These are phyloP conservation scores for Penicillium lagena DNA, from an alignment of 495 filamentous ascomycete species.

Conservation along the genomic window DNA sequence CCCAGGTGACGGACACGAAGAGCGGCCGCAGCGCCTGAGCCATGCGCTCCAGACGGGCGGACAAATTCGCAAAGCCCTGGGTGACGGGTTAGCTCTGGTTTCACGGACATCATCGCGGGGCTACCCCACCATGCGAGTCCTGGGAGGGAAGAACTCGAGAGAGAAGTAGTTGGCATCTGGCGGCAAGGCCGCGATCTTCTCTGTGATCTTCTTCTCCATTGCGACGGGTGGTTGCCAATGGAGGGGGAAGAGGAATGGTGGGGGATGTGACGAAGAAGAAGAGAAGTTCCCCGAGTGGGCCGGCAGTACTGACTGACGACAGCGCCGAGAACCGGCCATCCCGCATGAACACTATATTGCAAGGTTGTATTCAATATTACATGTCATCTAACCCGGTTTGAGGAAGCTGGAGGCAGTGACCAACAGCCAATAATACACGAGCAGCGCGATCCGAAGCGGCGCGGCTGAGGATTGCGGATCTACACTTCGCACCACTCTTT, in stretches of 20 bases:
- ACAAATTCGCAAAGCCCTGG: constrained; percentile 83
- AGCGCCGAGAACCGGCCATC: constrained; percentile 12
- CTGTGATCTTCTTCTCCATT: constrained; percentile 72
- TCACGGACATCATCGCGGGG: constrained; percentile 14
- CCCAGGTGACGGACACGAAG: constrained; percentile 98
- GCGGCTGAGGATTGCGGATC: no score
- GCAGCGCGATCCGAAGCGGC: no score
- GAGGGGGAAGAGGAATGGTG: constrained; percentile 8
- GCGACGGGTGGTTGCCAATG: constrained; percentile 24
- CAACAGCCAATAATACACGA: no score
- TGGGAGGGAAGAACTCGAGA: constrained; percentile 98
- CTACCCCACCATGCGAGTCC: constrained; percentile 73
- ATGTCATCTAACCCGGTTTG: no score
- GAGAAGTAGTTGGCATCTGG: constrained; percentile 82
- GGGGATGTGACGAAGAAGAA: constrained; percentile 9
- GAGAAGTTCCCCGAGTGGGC: constrained; percentile 17
- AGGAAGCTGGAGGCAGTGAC: no score
- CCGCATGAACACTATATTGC: background rate
- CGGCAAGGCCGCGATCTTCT: constrained; percentile 91
- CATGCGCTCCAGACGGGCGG: constrained; percentile 92
- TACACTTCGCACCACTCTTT: no score
- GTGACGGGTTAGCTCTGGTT: constrained; percentile 8
- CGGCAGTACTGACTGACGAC: constrained; percentile 6
- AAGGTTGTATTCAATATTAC: no score
- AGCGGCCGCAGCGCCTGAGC: constrained; percentile 79